Base-by-base conservation (phyloP, 2,329 filamentous ascomycete species). In the Colletotrichum agaves region DNA sequence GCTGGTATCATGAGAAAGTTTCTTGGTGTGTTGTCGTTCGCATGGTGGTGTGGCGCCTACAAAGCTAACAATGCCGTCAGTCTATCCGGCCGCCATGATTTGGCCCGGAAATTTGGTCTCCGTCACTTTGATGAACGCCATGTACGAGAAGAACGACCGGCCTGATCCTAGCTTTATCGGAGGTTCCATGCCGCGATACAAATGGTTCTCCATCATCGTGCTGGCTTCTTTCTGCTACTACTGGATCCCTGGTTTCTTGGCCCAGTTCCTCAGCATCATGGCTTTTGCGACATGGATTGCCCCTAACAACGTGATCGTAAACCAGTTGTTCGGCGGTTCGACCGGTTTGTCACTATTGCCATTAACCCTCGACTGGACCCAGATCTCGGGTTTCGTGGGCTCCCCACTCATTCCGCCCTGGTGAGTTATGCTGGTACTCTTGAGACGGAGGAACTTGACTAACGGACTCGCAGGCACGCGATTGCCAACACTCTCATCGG, bases 341-440 rank as follows among this genome's bases (percentile, higher is more conserved):
- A 90, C 88, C 0, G 91, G 91, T 0, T 70, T 93, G 3, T 91
- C 88, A 0, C 74, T 93, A 31, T 78, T 93, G 6, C 91, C 91
- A 1, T 87, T 93, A 35, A 93, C 90, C 0, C 92, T 93, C 73
- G 91, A 93, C 80, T 93, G 91, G 90, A 90, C 89, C 5, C 89
- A 92, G 72, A 85, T 93, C 59, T 84, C 89, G 3, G 91, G 90
- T 52, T 93, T 87, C 69, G 82, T 91, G 58, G 87, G 87, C 33
- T 91, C 88, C 10, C 91, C 90, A 19, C 78, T 93, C 41, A 90
- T 92, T 56, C 87, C 90, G 3, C 91, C 91, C 5, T 93, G 90
- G 86, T 87, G 75, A 66, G 83, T 74, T 15, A 21, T 23, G 41
- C n/a, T n/a, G 1, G 5, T 7, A 12, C 11, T 27, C 11, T 12